Evolutionary conservation across 2,329 filamentous ascomycete genomes (phyloP).

Genomic region (Nigrograna mackinnonii): DNA sequence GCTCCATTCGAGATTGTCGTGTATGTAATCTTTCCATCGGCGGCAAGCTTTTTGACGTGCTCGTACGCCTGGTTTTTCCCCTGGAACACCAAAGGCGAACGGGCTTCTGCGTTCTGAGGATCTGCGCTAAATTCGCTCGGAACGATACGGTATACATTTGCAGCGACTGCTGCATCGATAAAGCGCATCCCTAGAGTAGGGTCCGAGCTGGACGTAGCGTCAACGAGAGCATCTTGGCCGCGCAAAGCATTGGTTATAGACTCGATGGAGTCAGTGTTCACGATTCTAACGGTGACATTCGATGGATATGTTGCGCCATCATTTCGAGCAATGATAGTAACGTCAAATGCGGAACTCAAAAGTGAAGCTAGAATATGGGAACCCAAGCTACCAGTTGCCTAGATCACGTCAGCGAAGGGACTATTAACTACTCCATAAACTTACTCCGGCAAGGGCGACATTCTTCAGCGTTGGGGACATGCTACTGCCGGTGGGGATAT

Average conservation of each 20-base stretch:
- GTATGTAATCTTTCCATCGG: constrained; percentile 9
- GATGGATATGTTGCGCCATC: background rate
- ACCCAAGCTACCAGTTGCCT: background rate
- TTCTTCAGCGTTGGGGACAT: constrained; percentile 1
- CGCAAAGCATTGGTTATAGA: constrained; percentile 42
- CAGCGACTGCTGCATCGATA: constrained; percentile 14
- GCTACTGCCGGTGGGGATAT: constrained; percentile 2
- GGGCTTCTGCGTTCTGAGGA: constrained; percentile 8
- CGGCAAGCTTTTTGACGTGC: constrained; percentile 10
- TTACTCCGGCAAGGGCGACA: constrained; percentile 3
- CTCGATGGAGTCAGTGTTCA: background rate
- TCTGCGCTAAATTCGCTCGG: constrained; percentile 13
- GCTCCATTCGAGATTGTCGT: constrained; percentile 11
- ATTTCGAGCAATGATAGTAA: background rate
- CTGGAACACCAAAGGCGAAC: constrained; percentile 7
- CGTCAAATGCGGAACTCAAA: background rate
- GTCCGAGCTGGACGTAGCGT: constrained; percentile 43
- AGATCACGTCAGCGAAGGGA: background rate
- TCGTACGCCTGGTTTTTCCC: constrained; percentile 11
- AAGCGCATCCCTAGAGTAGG: constrained; percentile 43
- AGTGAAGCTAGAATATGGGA: background rate
- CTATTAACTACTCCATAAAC: background rate
- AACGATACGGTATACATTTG: constrained; percentile 13
- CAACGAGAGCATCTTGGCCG: constrained; percentile 58
- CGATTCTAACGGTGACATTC: background rate